These are phyloP conservation scores for Brassica juncea DNA, from an alignment of 345 rosid species.

Conservation along the genomic window DNA sequence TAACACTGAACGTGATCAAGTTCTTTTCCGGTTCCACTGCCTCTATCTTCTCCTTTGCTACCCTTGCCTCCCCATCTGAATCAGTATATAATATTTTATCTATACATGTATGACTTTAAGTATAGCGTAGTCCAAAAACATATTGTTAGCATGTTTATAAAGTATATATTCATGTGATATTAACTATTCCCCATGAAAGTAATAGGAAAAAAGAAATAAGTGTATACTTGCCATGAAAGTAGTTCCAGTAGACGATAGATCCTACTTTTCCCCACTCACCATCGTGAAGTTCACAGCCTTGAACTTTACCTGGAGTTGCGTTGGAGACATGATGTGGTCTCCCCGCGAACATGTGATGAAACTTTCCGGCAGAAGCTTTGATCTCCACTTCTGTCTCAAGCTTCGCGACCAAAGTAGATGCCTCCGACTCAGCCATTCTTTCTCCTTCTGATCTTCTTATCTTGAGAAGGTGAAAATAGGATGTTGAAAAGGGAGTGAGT, in stretches of 20 bases:
- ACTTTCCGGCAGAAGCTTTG: conserved; percentile 28
- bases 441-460: not conserved
- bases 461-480: not conserved
- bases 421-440: not conserved
- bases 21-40: conserved; percentile 22
- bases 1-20: not conserved
- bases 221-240: conserved; percentile 31
- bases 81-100: too few relatives aligned
- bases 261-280: conserved; percentile 48
- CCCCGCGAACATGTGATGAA: conserved; percentile 43
- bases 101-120: too few relatives aligned
- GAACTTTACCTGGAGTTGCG: conserved; percentile 35
- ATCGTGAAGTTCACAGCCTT: conserved; percentile 38
- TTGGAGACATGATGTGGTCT: conserved; percentile 46
- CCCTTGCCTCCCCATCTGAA: conserved; percentile 21
- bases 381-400: conserved; percentile 28
- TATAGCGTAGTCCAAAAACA: too few relatives aligned
- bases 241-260: conserved; percentile 43
- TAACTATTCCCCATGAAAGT: too few relatives aligned
- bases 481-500: conserved; percentile 16
- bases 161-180: too few relatives aligned
- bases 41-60: conserved; percentile 20
- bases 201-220: not conserved
- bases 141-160: too few relatives aligned
- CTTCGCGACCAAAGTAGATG: conserved; percentile 19